Evolutionary conservation across 805 yeast species (phyloP), one percentile per base, ranked within the genome.

Genomic region (Starmerella sp.): DNA sequence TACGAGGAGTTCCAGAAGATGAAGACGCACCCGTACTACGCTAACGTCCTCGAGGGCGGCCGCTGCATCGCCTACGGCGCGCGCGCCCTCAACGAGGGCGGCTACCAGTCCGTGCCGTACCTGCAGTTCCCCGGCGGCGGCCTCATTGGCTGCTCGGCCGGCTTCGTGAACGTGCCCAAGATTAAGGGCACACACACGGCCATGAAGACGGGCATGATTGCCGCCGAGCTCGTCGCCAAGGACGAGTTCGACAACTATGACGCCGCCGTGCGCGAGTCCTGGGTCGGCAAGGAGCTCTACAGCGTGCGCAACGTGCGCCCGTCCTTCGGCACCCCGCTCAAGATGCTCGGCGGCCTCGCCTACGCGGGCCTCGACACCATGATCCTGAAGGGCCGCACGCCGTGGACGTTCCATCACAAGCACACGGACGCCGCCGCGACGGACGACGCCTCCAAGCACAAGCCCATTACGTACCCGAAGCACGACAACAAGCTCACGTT

Each of bases 121-220:
- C 75, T 93, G 54, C 74, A 83, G 61, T 93, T 93, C 78, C 97
- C 97, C 2, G 99, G 99, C 51, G 99, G 98, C 52, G 83, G 89
- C 8, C 72, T 93, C 32, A 91, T 93, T 41, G 99, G 99, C 35
- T 93, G 95, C 55, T 75, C 95, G 55, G 98, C 98, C 4, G 98
- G 98, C 1, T 91, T 93, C 69, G 79, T 93, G 80, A 93, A 93
- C 67, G 97, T 93, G 45, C 97, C 98, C 52, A 93, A 91, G 69
- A 86, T 93, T 65, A 93, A 93, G 72, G 99, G 99, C 14, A 83
- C 97, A 0, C 99, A 93, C 69, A 91, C 96, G 1, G 97, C 99
- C 0, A 87, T 93, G 81, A 93, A 93, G 70, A 77, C 93, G 9
- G 98, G 97, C 35, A 83, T 93, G 77, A 70, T 93, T 32, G 98